Base-by-base conservation (phyloP, 2,329 filamentous ascomycete species). In the Aureobasidium sp. region DNA sequence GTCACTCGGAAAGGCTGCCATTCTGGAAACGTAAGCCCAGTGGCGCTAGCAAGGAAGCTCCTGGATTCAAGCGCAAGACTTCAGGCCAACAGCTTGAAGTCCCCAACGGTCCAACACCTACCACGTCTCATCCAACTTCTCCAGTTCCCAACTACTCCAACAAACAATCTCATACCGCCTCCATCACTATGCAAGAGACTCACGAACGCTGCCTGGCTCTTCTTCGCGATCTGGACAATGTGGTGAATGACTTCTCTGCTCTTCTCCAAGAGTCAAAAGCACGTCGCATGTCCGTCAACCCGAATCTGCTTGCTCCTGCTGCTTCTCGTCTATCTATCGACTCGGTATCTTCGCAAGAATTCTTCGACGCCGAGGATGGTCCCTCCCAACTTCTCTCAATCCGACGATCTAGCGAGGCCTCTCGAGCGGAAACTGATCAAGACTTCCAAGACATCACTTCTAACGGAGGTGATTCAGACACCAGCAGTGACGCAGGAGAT, bases 11-110 rank as follows among this genome's bases (percentile, higher is more conserved):
- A 58, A 90, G 80, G 70, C 82, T 84, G 62, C 79, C 90, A 0
- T 97, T 99, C 69, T 99, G 94, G 94, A 95, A 91, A 73, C 85
- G 93, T 50, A 96, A 95, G 74, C 79, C 86, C 0, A 92, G 85
- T 67, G 75, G 71, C 43, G 76, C 74, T 23, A 74, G 70, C 29
- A 68, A 27, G n/a, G 68, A 68, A 27, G 76, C 70, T 65, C 74
- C 74, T 21, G 71, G 76, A 42, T 77, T 78, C 65, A 75, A 73
- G 58, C 74, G 78, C 69, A 80, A 75, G 64, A 73, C 79, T n/a
- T 80, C 81, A 29, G 76, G 79, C 13, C 81, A 60, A 33, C 50
- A 84, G 67, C 70, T 82, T 21, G 75, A 76, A 3, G 77, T 79
- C 7, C 78, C 80, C 15, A 71, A 75, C 5, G 74, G 77, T 11